These are phyloP conservation scores for Hypoxylon trugodes DNA, from an alignment of 495 filamentous ascomycete genomes.

Conservation along the genomic window DNA sequence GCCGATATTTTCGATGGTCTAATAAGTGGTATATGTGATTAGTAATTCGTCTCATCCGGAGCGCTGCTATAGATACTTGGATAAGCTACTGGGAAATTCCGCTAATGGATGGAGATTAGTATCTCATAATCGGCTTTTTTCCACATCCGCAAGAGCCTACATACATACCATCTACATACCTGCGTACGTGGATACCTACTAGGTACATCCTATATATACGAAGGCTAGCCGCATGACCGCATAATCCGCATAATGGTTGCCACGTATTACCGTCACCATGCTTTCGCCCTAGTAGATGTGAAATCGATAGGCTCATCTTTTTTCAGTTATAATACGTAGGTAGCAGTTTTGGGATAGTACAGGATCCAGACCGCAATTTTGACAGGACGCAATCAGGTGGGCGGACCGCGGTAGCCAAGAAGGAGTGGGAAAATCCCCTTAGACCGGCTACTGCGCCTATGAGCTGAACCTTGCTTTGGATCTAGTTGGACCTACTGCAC, in stretches of 20 bases:
- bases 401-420: constrained; percentile 34
- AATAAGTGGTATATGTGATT: too few species aligned
- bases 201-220: constrained; percentile 14
- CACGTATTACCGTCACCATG: constrained; percentile 27
- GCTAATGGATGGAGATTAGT: not conserved
- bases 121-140: not conserved
- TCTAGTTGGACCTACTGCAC: too few species aligned
- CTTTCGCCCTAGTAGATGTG: constrained; percentile 8
- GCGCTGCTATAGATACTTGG: not conserved
- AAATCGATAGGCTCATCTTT: constrained; percentile 16
- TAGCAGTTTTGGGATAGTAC: constrained; percentile 4
- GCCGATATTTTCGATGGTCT: too few species aligned
- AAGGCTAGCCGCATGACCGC: constrained; percentile 35
- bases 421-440: constrained; percentile 19
- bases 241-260: constrained; percentile 35
- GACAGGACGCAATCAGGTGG: constrained; percentile 35
- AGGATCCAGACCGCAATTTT: constrained; percentile 37
- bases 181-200: not conserved
- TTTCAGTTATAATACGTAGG: constrained; percentile 9
- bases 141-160: too few species aligned
- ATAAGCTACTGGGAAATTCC: constrained; percentile 9
- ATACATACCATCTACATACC: not conserved
- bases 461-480: too few species aligned
- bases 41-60: not conserved
- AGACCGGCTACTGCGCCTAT: constrained; percentile 21